phyloP scores from a whole-genome alignment of 139 green algal genomes.

The Axilococcus clingmanii region DNA sequence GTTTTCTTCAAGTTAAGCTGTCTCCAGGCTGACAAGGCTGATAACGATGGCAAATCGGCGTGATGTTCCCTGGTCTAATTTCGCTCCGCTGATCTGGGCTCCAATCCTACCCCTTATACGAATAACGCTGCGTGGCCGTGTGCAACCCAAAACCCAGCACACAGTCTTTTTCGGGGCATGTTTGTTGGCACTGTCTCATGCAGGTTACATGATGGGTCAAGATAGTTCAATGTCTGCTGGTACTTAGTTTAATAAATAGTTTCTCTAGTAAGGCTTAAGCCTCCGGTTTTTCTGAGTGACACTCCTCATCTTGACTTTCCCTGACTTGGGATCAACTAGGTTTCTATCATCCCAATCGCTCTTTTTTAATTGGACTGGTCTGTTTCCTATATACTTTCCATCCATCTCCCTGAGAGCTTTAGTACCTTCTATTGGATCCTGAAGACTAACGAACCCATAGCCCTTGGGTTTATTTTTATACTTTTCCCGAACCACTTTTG shows the following conservation, averaged over 20 bases:
- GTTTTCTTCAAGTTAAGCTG: too few species aligned
- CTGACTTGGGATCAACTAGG: slow-evolving; percentile 14
- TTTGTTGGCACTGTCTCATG: slow-evolving; percentile 1
- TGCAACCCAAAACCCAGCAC: slow-evolving; percentile 8
- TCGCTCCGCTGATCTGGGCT: too few species aligned
- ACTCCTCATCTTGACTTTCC: slow-evolving; percentile 12
- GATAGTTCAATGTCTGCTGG: slow-evolving; percentile 5
- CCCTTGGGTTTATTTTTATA: slow-evolving; percentile 74
- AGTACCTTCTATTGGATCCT: slow-evolving; percentile 67
- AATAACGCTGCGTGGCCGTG: neutral
- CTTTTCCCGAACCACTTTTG: slow-evolving; percentile 73
- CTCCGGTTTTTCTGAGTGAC: slow-evolving; percentile 1
- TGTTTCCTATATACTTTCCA: slow-evolving; percentile 85
- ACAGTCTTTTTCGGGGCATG: neutral
- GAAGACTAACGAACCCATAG: slow-evolving; percentile 90
- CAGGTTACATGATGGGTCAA: slow-evolving; percentile 3
- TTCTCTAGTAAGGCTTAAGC: too few species aligned
- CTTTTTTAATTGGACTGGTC: slow-evolving; percentile 78
- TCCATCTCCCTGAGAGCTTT: slow-evolving; percentile 73
- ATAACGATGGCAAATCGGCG: too few species aligned
- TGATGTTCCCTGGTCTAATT: too few species aligned
- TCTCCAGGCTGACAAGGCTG: too few species aligned
- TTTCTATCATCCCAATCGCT: slow-evolving; percentile 57
- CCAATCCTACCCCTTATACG: too few species aligned
- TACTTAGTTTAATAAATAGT: too few species aligned